Evolutionary conservation across 2,329 filamentous ascomycete genomes (phyloP).

Genomic region (Fusarium tricinctum): DNA sequence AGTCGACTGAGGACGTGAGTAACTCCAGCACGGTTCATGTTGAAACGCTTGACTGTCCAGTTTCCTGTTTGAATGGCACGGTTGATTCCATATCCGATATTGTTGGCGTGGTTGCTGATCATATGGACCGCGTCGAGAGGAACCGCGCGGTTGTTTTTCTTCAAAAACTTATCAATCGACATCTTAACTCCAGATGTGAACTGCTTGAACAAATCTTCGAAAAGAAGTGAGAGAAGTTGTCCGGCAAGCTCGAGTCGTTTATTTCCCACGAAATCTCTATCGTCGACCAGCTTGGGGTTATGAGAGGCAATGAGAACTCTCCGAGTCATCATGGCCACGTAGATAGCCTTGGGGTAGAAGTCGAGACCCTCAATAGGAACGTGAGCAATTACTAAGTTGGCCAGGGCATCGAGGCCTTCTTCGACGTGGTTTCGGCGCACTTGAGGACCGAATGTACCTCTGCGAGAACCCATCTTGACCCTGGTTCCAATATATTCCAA

Average conservation of each 20-base stretch:
- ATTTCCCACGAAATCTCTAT: conserved; percentile 98
- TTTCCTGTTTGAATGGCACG: conserved; percentile 97
- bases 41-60: conserved; percentile 97
- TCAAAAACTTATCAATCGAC: conserved; percentile 94
- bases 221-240: conserved; percentile 91
- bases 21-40: conserved; percentile 97
- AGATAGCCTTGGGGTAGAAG: conserved; percentile 96
- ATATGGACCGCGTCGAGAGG: conserved; percentile 89
- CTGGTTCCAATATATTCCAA: conserved; percentile 90
- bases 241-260: conserved; percentile 96
- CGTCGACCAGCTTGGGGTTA: conserved; percentile 90
- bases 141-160: conserved; percentile 90
- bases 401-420: conserved; percentile 92
- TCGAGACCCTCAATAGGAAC: conserved; percentile 92
- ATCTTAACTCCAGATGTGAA: conserved; percentile 91
- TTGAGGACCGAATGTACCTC: conserved; percentile 66
- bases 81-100: conserved; percentile 94
- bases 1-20: conserved; percentile 95
- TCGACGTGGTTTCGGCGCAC: conserved; percentile 84
- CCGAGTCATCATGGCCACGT: conserved; percentile 97
- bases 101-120: conserved; percentile 85
- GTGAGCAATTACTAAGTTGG: conserved; percentile 93
- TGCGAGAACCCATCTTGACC: conserved; percentile 86
- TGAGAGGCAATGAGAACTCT: conserved; percentile 94
- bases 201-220: conserved; percentile 98